Percentiles rank a stretch among this genome's conserved stretches.
phyloP scores from a whole-genome alignment of 495 filamentous ascomycete genomes.

The Hypoxylon cercidicola region DNA sequence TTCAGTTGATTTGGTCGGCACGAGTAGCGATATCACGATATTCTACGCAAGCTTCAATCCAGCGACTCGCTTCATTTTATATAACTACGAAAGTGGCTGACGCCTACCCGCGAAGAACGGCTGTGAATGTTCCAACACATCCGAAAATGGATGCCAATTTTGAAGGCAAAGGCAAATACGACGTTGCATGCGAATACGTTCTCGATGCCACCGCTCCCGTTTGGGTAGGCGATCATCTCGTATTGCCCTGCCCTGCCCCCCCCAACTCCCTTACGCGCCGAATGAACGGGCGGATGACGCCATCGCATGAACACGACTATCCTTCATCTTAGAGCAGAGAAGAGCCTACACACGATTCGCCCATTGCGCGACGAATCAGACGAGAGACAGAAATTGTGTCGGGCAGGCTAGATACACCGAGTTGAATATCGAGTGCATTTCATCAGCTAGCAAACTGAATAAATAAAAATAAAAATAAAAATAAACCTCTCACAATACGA shows the following conservation, averaged over 20 bases:
- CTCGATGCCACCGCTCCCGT: constrained; percentile 7
- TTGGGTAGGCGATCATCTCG: constrained; percentile 37
- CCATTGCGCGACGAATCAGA: constrained; percentile 8
- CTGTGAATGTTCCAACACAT: constrained; percentile 7
- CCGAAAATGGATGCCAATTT: constrained; percentile 14
- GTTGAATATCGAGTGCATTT: not conserved
- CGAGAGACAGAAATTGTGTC: not conserved
- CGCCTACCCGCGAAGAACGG: too few relatives aligned
- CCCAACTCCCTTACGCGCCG: constrained; percentile 18
- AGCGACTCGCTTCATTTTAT: too few relatives aligned
- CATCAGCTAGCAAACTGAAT: too few relatives aligned
- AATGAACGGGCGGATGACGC: constrained; percentile 19
- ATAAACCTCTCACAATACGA: too few relatives aligned
- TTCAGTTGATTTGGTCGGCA: too few relatives aligned
- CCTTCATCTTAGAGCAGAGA: constrained; percentile 22
- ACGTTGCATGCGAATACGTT: constrained; percentile 23
- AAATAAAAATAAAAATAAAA: too few relatives aligned
- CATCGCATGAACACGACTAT: constrained; percentile 19
- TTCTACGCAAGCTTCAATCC: too few relatives aligned
- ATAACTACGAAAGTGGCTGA: too few relatives aligned
- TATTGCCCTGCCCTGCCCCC: constrained; percentile 14
- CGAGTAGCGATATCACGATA: too few relatives aligned
- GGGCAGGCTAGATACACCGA: not conserved
- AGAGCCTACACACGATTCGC: constrained; percentile 11
- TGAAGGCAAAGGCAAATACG: constrained; percentile 17